Conservation (phyloP, 2,329 filamentous ascomycete species). For the Emericellopsis cladophorae region DNA sequence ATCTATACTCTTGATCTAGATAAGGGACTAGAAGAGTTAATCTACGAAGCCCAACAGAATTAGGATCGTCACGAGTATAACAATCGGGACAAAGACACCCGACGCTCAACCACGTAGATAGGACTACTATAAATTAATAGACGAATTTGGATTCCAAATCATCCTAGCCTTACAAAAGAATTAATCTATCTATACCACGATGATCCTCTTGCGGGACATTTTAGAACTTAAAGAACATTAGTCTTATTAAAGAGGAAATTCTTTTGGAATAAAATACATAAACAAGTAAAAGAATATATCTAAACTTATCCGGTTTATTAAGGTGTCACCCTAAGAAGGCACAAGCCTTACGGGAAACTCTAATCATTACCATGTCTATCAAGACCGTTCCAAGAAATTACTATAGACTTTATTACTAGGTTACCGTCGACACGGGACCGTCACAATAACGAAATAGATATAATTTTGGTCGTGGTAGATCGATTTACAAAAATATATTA, state of each 20-base stretch:
- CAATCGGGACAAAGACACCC: neutral
- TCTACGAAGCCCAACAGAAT: neutral
- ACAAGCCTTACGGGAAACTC: no score
- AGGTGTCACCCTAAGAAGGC: neutral
- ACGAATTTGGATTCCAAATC: neutral
- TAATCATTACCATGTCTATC: no score
- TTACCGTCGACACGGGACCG: no score
- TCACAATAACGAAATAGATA: neutral
- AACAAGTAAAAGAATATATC: neutral
- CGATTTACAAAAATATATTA: neutral
- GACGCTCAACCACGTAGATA: no score
- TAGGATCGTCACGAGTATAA: constrained; percentile 5
- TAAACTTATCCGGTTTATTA: neutral
- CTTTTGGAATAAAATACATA: neutral
- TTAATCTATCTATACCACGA: no score
- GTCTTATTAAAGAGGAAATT: neutral
- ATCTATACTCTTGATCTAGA: constrained; percentile 6
- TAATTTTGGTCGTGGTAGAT: neutral
- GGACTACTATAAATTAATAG: neutral
- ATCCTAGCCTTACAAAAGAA: no score
- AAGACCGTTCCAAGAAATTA: no score
- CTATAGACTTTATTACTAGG: neutral
- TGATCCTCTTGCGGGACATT: no score
- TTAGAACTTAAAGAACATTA: neutral
- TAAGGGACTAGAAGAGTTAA: constrained; percentile 6